These are phyloP conservation scores for Sporothrix curviconia DNA, from an alignment of 2,329 filamentous ascomycete genomes.

Conservation along the genomic window DNA sequence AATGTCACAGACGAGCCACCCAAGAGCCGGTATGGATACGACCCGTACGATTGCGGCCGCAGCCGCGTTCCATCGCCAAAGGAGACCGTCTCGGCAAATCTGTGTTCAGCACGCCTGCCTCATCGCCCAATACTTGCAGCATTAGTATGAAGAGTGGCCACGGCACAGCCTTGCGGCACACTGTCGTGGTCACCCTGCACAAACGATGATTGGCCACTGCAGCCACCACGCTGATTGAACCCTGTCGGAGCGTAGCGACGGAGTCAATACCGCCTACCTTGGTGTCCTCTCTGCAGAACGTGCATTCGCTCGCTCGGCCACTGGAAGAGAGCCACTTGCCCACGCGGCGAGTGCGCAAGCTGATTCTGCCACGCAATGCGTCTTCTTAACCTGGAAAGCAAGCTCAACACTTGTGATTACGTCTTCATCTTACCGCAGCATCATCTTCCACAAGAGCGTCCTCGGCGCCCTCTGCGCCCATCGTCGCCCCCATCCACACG, in stretches of 20 bases:
- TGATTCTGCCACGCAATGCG: constrained; percentile 10
- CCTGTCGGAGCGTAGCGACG: neutral
- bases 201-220: constrained; percentile 15
- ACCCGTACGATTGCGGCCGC: neutral
- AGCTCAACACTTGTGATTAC: neutral
- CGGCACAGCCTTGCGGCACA: constrained; percentile 9
- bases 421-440: neutral
- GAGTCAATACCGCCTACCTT: neutral
- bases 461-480: neutral
- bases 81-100: constrained; percentile 8
- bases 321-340: constrained; percentile 12
- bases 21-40: neutral
- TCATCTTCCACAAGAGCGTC: neutral
- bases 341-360: constrained; percentile 2
- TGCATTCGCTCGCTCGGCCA: constrained; percentile 7
- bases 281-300: neutral
- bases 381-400: constrained; percentile 2
- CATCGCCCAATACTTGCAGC: constrained; percentile 14
- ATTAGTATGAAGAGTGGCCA: constrained; percentile 10
- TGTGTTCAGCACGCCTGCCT: constrained; percentile 13
- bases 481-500: neutral
- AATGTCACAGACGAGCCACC: neutral
- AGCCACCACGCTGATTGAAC: constrained; percentile 11
- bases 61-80: neutral
- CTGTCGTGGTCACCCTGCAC: constrained; percentile 14